Percentiles rank a stretch among this genome's conserved stretches.
These are phyloP conservation scores for Centaurea solstitialis DNA, from an alignment of 129 eudicot genomes.

Conservation along the genomic window DNA sequence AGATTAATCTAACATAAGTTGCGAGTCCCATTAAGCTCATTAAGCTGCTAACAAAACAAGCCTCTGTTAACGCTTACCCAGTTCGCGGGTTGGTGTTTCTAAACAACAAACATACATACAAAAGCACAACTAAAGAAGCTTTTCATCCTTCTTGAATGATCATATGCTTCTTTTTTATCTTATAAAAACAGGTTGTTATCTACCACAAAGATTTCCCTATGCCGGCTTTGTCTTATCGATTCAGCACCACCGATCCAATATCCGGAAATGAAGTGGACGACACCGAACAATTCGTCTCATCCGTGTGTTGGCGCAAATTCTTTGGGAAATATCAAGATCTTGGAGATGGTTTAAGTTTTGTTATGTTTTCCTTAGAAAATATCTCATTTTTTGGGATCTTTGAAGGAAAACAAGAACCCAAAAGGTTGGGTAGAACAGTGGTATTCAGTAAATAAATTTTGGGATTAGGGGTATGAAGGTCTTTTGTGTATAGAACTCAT, in stretches of 20 bases:
- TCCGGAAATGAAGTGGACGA: conserved; percentile 79
- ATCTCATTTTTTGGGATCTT: background rate
- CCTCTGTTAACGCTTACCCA: background rate
- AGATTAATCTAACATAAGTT: too few species aligned
- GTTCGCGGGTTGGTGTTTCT: background rate
- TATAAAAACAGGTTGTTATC: conserved; percentile 57
- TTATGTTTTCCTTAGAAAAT: background rate
- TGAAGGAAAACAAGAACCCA: background rate
- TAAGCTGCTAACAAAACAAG: too few species aligned
- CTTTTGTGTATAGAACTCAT: conserved; percentile 31
- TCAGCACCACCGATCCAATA: conserved; percentile 65
- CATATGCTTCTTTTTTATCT: background rate
- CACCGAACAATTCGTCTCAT: conserved; percentile 76
- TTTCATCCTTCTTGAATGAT: background rate
- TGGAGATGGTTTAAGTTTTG: conserved; percentile 76
- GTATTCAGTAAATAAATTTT: conserved; percentile 11
- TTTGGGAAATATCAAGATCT: conserved; percentile 72
- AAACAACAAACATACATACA: background rate
- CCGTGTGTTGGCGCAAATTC: conserved; percentile 97
- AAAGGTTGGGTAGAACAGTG: conserved; percentile 3
- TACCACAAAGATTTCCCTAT: conserved; percentile 90
- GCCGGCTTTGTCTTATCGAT: conserved; percentile 81
- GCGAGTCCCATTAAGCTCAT: too few species aligned
- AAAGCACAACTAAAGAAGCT: background rate
- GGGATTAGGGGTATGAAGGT: conserved; percentile 26